Base-by-base conservation (phyloP, 345 rosid species). In the Ceriops tagal region DNA sequence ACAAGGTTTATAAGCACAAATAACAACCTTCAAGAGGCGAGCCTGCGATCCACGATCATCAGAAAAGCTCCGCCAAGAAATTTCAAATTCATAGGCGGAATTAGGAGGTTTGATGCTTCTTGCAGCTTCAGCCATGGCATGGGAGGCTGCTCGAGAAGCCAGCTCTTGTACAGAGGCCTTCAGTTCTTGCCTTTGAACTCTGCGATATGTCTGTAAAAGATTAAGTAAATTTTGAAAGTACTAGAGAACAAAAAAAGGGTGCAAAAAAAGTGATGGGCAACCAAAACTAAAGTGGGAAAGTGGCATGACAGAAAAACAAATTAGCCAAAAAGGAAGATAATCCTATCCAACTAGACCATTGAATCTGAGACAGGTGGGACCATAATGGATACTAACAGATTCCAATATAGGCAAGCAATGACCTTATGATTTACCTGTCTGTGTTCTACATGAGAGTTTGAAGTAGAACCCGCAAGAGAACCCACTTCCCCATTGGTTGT, bases 31-130 rank as follows among this genome's bases (percentile, higher is more conserved):
- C 74, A 91, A 77, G 67, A 95, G 78, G n/a, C 53, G 78, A 77
- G 84, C 74, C 79, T 89, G 93, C 47, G 87, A 78, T 1, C 73
- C 66, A 53, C 65, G 70, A 78, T 91, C 86, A 5, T 95, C 92
- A 34, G 87, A 83, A 61, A 88, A 85, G 72, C 93, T 79, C 72
- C 80, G 83, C 99, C 99, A 91, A 64, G 82, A 81, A 79, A 86
- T 83, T 76, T 91, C 97, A 77, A 91, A 91, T 62, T 92, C 90
- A 71, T 88, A 89, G 62, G 97, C 96, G 59, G 99, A 83, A 49
- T 77, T 85, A 10, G 96, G 99, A 56, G 96, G 77, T 51, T 51
- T 77, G 53, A 89, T 83, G 71, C 83, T 83, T 75, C 84, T 86
- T 20, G 96, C 92, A 70, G 89, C 89, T 73, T 91, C 96, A 49